Conservation (phyloP, 768 basidiomycete genomes). For the Tricholoma matsutake region DNA sequence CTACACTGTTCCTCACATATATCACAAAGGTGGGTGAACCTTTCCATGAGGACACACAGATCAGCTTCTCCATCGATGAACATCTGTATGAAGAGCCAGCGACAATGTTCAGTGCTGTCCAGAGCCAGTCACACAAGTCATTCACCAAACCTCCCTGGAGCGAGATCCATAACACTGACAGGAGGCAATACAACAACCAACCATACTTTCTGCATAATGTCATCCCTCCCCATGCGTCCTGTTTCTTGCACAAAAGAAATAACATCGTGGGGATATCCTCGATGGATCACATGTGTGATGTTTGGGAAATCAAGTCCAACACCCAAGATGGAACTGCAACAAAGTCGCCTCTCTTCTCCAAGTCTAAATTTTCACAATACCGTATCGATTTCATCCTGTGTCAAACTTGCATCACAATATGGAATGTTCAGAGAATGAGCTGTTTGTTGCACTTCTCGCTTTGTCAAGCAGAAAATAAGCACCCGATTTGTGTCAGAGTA, state of each 20-base stretch:
- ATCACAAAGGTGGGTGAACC: not conserved
- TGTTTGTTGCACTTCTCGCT: not conserved
- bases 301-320: not conserved
- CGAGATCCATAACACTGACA: not conserved
- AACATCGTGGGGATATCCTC: not conserved
- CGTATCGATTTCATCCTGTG: not conserved
- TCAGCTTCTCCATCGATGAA: slow-evolving; percentile 1
- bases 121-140: not conserved
- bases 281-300: slow-evolving; percentile 1
- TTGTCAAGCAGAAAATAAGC: not conserved
- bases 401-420: not conserved
- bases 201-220: not conserved
- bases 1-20: not conserved
- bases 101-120: not conserved
- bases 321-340: not conserved
- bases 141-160: no score
- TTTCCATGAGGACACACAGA: not conserved
- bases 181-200: not conserved
- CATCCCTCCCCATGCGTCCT: not conserved
- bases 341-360: not conserved
- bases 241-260: not conserved
- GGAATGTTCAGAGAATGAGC: not conserved
- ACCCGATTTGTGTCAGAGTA: not conserved
- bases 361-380: not conserved
- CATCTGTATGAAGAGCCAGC: not conserved